phyloP scores from a whole-genome alignment of 768 basidiomycete species.

The Mycena polygramma region DNA sequence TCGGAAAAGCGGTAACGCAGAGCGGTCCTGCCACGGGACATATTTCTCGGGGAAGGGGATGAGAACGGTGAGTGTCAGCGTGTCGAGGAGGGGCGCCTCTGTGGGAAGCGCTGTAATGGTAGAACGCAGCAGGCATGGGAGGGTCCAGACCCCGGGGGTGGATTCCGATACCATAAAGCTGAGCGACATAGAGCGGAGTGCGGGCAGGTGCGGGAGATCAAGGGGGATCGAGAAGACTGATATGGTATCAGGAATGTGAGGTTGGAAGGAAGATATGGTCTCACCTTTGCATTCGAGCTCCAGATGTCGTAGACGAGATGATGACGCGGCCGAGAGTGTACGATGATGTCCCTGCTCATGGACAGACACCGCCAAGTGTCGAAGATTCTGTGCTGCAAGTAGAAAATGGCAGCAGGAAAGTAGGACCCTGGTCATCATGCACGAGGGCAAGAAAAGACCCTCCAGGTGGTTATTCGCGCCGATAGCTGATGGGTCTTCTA shows the following conservation, averaged over 20 bases:
- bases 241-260: no score
- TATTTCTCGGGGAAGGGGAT: not conserved
- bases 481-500: not conserved
- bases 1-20: slow-evolving; percentile 3
- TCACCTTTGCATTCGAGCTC: not conserved
- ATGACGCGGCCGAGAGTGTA: not conserved
- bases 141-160: not conserved
- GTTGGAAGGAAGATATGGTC: not conserved
- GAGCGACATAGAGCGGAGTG: not conserved
- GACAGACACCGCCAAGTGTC: not conserved
- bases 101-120: not conserved
- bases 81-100: not conserved
- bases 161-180: not conserved
- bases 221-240: not conserved
- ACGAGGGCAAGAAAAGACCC: not conserved
- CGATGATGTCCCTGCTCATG: not conserved
- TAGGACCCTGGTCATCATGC: not conserved
- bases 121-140: not conserved
- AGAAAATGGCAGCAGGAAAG: slow-evolving; percentile 2
- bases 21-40: not conserved
- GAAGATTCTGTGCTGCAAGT: slow-evolving; percentile 2
- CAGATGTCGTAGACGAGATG: not conserved
- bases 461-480: not conserved
- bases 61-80: not conserved
- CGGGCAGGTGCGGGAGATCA: not conserved